A percentile compares a stretch with the other conserved stretches of the same genome.
phyloP scores from a whole-genome alignment of 1,139 yeast genomes.

The Wickerhamomyces sp. region DNA sequence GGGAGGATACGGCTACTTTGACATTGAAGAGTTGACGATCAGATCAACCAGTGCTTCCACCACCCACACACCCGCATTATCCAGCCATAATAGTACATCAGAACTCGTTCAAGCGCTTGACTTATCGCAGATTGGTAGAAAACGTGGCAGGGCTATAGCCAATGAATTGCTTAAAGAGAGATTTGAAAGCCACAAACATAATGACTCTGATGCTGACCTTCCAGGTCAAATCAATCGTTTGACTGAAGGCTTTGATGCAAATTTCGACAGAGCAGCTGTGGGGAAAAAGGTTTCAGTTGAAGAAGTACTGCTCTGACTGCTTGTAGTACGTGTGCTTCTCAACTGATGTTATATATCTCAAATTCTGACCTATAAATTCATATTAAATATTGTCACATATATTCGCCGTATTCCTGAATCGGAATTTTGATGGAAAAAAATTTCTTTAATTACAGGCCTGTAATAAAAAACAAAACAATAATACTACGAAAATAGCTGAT shows the following conservation, averaged over 20 bases:
- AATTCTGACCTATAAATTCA: too few relatives aligned
- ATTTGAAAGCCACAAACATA: slow-evolving; percentile 14
- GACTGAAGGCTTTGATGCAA: slow-evolving; percentile 26
- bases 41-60: slow-evolving; percentile 29
- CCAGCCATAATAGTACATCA: slow-evolving; percentile 12
- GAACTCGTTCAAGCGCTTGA: slow-evolving; percentile 8
- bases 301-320: slow-evolving; percentile 6
- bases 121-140: slow-evolving; percentile 12
- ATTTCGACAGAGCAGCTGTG: slow-evolving; percentile 33
- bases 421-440: too few relatives aligned
- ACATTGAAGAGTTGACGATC: slow-evolving; percentile 49
- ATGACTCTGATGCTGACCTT: slow-evolving; percentile 2
- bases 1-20: slow-evolving; percentile 76
- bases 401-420: too few relatives aligned
- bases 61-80: slow-evolving; percentile 16
- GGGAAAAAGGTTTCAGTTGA: slow-evolving; percentile 30
- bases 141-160: slow-evolving; percentile 17
- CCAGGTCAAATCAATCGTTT: neutral
- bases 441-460: too few relatives aligned
- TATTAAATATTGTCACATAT: too few relatives aligned
- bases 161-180: slow-evolving; percentile 17
- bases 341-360: too few relatives aligned
- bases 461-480: too few relatives aligned
- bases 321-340: too few relatives aligned
- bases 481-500: too few relatives aligned